Base-by-base conservation (phyloP, 129 eudicot species). In the Cynara cardunculus region DNA sequence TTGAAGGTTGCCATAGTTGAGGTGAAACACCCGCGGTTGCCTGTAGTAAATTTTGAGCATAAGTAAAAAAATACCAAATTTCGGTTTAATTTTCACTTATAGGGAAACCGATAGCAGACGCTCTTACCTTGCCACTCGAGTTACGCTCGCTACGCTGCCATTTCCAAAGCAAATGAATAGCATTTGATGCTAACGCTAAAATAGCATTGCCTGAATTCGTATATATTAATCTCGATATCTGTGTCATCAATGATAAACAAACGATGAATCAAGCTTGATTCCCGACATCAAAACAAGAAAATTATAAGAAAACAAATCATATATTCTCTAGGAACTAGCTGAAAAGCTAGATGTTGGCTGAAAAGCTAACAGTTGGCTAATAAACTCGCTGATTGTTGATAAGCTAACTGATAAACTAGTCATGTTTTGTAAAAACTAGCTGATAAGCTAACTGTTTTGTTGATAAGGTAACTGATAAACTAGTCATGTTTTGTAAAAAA, bases 81-180 rank as follows among this genome's bases (percentile, higher is more conserved):
- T 28, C 21, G 19, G 49, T 64, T 27, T 34, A 7, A 69, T 3
- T 7, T 5, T 28, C 18, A 5, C 39, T 22, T 22, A 26, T 14
- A 12, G 28, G 56, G 0, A 5, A 2, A 76, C 25, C 2, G 67
- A 31, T 71, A 62, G 53, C 28, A 28, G 28, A 21, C 25, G 9
- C 9, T 77, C 73, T 44, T 80, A 90, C 94, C 91, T 83, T 49
- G 18, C 85, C 86, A 69, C 71, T 78, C 49, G 73, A 56, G 41
- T 77, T 80, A 12, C 77, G 76, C 69, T 80, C 84, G 18, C 81
- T 79, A 21, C 83, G 83, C 67, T 73, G 78, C 94, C 94, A 90
- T 84, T 83, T 87, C 94, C 94, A 90, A 11, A 90, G 85, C 24
- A 86, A 66, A 86, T 90, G 94, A 82, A 86, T 79, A 22, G 90